Percentiles rank a stretch among this genome's conserved stretches.
These are phyloP conservation scores for Penicillium lividum DNA, from an alignment of 495 filamentous ascomycete species.

Conservation along the genomic window DNA sequence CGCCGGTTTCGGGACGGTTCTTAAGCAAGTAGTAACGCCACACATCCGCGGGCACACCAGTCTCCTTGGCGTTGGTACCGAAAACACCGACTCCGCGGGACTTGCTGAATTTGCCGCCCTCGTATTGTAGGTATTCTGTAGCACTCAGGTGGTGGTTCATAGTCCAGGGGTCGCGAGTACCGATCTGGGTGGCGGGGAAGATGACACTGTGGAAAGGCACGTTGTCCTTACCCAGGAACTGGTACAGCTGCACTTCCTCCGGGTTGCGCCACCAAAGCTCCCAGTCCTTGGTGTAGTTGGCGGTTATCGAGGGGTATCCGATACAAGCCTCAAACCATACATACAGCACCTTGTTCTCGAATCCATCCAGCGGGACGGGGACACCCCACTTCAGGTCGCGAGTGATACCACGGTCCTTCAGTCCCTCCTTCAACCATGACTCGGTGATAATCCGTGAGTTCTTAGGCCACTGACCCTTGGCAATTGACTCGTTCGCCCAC, in stretches of 20 bases:
- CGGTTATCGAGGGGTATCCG: slow-evolving; percentile 93
- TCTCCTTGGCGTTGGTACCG: slow-evolving; percentile 83
- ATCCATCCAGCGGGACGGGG: slow-evolving; percentile 62
- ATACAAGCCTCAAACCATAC: slow-evolving; percentile 99
- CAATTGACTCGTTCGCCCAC: slow-evolving; percentile 63
- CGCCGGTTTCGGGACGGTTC: slow-evolving; percentile 84
- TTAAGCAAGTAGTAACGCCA: slow-evolving; percentile 93
- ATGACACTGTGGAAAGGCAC: slow-evolving; percentile 91
- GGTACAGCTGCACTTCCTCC: slow-evolving; percentile 84
- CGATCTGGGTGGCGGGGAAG: slow-evolving; percentile 85
- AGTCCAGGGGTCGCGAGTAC: slow-evolving; percentile 85
- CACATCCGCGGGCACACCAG: slow-evolving; percentile 81
- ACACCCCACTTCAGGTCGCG: slow-evolving; percentile 90
- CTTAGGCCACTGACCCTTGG: slow-evolving; percentile 70
- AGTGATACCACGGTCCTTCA: slow-evolving; percentile 87
- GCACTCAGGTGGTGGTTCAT: slow-evolving; percentile 86
- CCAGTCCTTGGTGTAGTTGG: slow-evolving; percentile 89
- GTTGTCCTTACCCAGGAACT: slow-evolving; percentile 99
- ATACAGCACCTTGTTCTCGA: slow-evolving; percentile 85
- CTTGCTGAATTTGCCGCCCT: slow-evolving; percentile 94
- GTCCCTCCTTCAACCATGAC: slow-evolving; percentile 78
- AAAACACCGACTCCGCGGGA: slow-evolving; percentile 88
- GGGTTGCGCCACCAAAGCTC: slow-evolving; percentile 94
- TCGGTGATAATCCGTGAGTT: slow-evolving; percentile 73
- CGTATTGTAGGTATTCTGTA: slow-evolving; percentile 96